phyloP scores from a whole-genome alignment of 495 filamentous ascomycete species.

The Penicillium canariense region DNA sequence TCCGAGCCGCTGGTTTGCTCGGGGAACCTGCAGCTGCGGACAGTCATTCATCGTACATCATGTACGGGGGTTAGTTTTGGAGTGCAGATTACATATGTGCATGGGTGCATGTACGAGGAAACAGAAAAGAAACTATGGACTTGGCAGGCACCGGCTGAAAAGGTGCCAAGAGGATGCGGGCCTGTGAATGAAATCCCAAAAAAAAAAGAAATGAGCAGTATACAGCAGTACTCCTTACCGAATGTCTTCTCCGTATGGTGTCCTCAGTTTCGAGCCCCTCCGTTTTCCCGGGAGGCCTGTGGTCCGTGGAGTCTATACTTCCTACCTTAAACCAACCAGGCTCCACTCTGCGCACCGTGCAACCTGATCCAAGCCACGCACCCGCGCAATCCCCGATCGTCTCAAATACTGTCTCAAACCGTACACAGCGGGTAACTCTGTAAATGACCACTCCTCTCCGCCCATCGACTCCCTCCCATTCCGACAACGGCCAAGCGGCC shows the following conservation, averaged over 20 bases:
- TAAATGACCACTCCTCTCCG: background rate
- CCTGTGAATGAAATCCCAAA: background rate
- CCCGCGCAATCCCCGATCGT: background rate
- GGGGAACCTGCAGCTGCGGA: background rate
- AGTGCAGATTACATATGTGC: background rate
- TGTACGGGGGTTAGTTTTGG: background rate
- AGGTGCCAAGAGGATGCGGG: background rate
- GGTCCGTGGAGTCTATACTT: background rate
- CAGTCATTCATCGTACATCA: background rate
- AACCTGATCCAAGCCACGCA: background rate
- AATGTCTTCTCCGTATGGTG: no score
- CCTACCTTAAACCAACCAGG: background rate
- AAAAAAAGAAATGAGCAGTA: background rate
- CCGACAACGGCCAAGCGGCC: slow-evolving; percentile 41
- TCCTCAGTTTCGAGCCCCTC: background rate
- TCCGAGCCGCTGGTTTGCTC: slow-evolving; percentile 5
- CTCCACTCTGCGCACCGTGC: background rate
- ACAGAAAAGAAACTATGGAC: background rate
- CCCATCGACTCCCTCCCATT: slow-evolving; percentile 10
- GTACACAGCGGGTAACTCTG: background rate
- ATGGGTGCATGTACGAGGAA: background rate
- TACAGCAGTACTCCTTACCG: background rate
- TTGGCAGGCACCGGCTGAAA: slow-evolving; percentile 8
- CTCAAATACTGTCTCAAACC: background rate
- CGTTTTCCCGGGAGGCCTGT: background rate